These are phyloP conservation scores for Populus tomentosa DNA, from an alignment of 441 rosid genomes.

Conservation along the genomic window DNA sequence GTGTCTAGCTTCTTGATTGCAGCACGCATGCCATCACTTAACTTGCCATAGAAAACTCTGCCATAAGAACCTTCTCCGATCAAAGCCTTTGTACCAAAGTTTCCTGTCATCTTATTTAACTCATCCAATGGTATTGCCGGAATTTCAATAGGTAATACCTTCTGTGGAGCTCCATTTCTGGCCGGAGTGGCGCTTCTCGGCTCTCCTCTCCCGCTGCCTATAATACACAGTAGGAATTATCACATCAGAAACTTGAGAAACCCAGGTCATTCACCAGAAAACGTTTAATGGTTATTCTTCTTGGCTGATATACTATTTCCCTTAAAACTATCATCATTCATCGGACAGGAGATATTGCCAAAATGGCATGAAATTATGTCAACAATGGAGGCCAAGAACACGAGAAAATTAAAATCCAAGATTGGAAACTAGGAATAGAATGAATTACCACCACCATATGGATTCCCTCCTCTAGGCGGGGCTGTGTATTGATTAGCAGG, in stretches of 20 bases:
- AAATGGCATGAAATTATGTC: background rate
- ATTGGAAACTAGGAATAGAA: background rate
- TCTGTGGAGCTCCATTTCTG: slow-evolving; percentile 70
- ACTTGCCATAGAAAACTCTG: slow-evolving; percentile 65
- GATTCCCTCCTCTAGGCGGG: slow-evolving; percentile 61
- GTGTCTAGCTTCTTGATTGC: slow-evolving; percentile 91
- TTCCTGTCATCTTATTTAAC: slow-evolving; percentile 52
- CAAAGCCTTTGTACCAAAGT: slow-evolving; percentile 74
- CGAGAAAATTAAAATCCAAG: too few species aligned
- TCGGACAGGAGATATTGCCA: background rate
- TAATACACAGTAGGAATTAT: background rate
- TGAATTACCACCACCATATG: slow-evolving; percentile 36
- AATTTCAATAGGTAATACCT: slow-evolving; percentile 71
- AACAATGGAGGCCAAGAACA: background rate
- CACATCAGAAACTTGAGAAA: background rate
- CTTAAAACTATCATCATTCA: background rate
- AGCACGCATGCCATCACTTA: slow-evolving; percentile 41
- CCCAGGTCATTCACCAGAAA: background rate
- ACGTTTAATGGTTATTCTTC: background rate
- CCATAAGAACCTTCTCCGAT: slow-evolving; percentile 96
- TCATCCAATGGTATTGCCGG: slow-evolving; percentile 66
- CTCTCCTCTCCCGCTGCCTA: slow-evolving; percentile 66
- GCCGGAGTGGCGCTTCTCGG: slow-evolving; percentile 46
- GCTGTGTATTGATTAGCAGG: slow-evolving; percentile 61
- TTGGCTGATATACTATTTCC: background rate